A percentile compares a stretch with the other conserved stretches of the same genome.
Evolutionary conservation across 768 basidiomycete genomes (phyloP).

Genomic region (Hypholoma sublateritium): DNA sequence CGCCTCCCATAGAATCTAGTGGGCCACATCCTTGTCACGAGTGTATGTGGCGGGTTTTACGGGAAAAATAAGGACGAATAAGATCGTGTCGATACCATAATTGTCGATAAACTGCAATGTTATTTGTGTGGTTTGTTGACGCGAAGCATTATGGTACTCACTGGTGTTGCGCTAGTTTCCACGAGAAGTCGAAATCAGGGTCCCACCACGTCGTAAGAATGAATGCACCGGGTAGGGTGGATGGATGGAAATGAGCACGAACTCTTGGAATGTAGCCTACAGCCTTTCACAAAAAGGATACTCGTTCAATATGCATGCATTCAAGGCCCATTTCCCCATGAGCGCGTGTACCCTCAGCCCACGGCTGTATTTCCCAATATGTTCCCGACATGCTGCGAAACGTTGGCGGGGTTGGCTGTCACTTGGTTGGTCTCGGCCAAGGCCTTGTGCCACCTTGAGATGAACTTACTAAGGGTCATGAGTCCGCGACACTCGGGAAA

Average conservation of each 20-base stretch:
- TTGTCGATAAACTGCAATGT: neutral
- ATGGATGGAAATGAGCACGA: neutral
- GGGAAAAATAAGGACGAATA: neutral
- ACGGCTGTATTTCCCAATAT: neutral
- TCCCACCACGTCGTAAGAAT: slow-evolving; percentile 1
- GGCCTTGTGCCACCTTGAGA: too few species aligned
- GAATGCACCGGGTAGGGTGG: neutral
- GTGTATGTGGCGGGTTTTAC: neutral
- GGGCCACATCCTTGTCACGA: neutral
- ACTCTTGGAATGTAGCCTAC: neutral
- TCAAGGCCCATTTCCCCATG: too few species aligned
- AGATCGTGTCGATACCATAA: neutral
- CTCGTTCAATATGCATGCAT: too few species aligned
- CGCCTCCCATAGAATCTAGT: neutral
- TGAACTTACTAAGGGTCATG: too few species aligned
- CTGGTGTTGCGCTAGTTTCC: neutral
- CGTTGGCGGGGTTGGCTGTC: too few species aligned
- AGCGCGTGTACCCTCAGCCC: too few species aligned
- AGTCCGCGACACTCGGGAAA: too few species aligned
- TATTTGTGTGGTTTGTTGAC: neutral
- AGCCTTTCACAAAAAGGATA: neutral
- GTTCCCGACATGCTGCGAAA: too few species aligned
- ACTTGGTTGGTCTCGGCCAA: too few species aligned
- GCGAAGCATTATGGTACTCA: neutral
- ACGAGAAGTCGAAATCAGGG: neutral